Percentiles rank a stretch among this genome's conserved stretches.
Evolutionary conservation across 208 protist genomes (phyloP).

Genomic region (Jaenimonas drosophilae): DNA sequence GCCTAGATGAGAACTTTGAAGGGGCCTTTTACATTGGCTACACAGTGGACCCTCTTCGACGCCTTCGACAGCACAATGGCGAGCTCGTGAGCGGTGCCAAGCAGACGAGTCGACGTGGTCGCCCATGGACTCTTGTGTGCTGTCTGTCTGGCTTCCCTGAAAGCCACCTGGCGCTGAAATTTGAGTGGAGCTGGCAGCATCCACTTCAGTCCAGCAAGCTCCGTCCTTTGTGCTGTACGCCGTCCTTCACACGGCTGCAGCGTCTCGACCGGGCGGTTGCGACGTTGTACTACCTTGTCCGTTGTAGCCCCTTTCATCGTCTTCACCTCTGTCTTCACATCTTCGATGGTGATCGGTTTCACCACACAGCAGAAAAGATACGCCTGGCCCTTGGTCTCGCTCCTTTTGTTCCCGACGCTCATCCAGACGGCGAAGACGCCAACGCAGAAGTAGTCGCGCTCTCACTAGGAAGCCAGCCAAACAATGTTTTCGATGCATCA

Average conservation of each 20-base stretch:
- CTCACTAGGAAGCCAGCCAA: too few species aligned
- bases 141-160: constrained; percentile 90
- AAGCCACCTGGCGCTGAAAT: constrained; percentile 87
- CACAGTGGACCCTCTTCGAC: constrained; percentile 87
- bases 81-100: constrained; percentile 87
- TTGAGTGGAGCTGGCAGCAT: constrained; percentile 94
- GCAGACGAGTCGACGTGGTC: constrained; percentile 56
- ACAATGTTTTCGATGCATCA: too few species aligned
- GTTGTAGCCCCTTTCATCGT: constrained; percentile 41
- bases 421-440: too few species aligned
- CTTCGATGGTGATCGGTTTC: constrained; percentile 36
- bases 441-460: too few species aligned
- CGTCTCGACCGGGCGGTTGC: constrained; percentile 31
- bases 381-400: neutral
- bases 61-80: constrained; percentile 93
- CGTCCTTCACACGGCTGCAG: neutral
- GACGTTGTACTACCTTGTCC: constrained; percentile 45
- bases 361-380: constrained; percentile 13
- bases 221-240: neutral
- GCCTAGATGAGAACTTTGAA: constrained; percentile 39
- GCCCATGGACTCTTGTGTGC: constrained; percentile 88
- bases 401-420: neutral
- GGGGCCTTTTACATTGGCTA: constrained; percentile 91
- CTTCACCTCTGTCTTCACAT: constrained; percentile 68
- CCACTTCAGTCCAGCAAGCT: constrained; percentile 39